phyloP scores from a whole-genome alignment of 495 filamentous ascomycete genomes.

The Penicillium mononematosum region DNA sequence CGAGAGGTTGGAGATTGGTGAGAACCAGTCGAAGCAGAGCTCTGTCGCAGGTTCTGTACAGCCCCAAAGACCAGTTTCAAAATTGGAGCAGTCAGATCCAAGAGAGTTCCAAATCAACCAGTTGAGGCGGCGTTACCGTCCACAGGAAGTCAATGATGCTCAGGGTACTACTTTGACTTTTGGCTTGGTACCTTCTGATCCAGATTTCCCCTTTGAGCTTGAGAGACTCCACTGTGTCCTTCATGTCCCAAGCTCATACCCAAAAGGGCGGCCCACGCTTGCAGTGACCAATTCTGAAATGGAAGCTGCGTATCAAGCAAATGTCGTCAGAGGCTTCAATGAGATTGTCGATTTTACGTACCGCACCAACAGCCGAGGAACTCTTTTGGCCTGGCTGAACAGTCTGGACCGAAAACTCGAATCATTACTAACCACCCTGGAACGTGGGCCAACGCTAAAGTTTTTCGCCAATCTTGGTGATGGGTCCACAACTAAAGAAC shows the following conservation, averaged over 20 bases:
- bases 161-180: conserved; percentile 60
- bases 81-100: conserved; percentile 63
- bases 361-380: conserved; percentile 51
- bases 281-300: conserved; percentile 74
- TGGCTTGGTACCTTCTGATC: conserved; percentile 73
- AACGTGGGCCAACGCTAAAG: conserved; percentile 76
- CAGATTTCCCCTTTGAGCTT: conserved; percentile 81
- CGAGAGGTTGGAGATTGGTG: conserved; percentile 17
- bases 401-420: conserved; percentile 74
- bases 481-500: conserved; percentile 28
- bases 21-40: conserved; percentile 11
- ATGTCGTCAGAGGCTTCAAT: conserved; percentile 78
- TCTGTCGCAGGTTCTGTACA: conserved; percentile 19
- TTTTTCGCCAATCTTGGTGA: conserved; percentile 61
- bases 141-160: conserved; percentile 53
- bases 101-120: conserved; percentile 76
- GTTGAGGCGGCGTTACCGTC: conserved; percentile 67
- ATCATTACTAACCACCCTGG: conserved; percentile 62
- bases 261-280: conserved; percentile 55
- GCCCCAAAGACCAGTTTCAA: conserved; percentile 64
- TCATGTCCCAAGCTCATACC: conserved; percentile 65
- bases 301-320: conserved; percentile 74
- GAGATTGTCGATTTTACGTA: conserved; percentile 54
- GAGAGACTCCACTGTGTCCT: conserved; percentile 69
- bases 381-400: conserved; percentile 68